A percentile compares a stretch with the other conserved stretches of the same genome.
Evolutionary conservation across 768 basidiomycete genomes (phyloP).

Genomic region (Lactarius sanguifluus): DNA sequence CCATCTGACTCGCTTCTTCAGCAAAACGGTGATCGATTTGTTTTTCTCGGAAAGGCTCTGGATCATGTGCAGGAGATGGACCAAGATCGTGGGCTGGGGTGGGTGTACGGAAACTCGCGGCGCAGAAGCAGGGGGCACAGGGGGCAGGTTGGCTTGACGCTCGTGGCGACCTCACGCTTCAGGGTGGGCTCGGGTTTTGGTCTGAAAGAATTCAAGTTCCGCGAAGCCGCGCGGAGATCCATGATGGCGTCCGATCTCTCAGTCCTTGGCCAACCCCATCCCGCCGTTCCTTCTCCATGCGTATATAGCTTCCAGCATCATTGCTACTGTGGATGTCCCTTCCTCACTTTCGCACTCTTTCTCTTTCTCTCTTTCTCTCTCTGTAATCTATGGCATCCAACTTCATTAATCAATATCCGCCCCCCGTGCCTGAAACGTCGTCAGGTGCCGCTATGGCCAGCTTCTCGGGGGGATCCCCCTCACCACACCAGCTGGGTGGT

Average conservation of each 20-base stretch:
- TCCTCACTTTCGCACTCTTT: constrained; percentile 21
- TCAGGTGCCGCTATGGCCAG: constrained; percentile 26
- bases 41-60: constrained; percentile 11
- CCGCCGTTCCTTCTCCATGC: constrained; percentile 29
- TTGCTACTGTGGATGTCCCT: constrained; percentile 21
- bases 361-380: constrained; percentile 15
- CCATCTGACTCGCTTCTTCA: constrained; percentile 25
- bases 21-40: constrained; percentile 24
- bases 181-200: constrained; percentile 3
- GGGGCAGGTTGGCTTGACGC: constrained; percentile 1
- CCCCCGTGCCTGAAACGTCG: constrained; percentile 23
- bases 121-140: constrained; percentile 4
- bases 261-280: constrained; percentile 25
- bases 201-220: constrained; percentile 15
- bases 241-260: constrained; percentile 29
- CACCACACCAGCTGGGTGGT: constrained; percentile 19
- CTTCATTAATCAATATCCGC: constrained; percentile 27
- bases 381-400: constrained; percentile 23
- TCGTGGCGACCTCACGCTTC: background rate
- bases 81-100: constrained; percentile 19
- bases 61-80: constrained; percentile 9
- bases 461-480: constrained; percentile 29
- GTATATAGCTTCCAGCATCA: constrained; percentile 30
- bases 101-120: constrained; percentile 3
- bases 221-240: constrained; percentile 29